Conservation (phyloP, 2,329 filamentous ascomycete species). For the Diaporthe citriasiana region DNA sequence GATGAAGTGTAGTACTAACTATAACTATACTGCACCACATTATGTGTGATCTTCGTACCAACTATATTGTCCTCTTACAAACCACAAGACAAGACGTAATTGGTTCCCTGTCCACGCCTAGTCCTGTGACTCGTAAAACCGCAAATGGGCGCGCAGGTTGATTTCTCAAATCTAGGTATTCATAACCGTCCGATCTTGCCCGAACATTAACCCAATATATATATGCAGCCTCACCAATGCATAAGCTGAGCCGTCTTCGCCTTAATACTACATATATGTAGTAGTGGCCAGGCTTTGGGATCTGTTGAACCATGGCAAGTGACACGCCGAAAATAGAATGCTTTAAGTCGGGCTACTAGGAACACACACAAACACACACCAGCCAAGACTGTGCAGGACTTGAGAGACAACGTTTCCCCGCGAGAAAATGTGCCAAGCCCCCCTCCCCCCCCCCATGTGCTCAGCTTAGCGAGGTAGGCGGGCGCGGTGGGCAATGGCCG, state of each 20-base stretch:
- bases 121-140: neutral
- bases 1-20: neutral
- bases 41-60: conserved; percentile 3
- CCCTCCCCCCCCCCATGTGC: neutral
- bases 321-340: conserved; percentile 24
- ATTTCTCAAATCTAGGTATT: neutral
- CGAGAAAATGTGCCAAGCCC: conserved; percentile 15
- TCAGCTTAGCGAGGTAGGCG: neutral
- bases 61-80: neutral
- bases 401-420: neutral
- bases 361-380: neutral
- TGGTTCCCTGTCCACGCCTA: neutral
- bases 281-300: neutral
- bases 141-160: too few species aligned
- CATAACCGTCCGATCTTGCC: neutral
- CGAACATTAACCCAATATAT: neutral
- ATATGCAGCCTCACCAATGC: neutral
- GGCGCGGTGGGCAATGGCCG: neutral
- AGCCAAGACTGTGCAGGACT: conserved; percentile 4
- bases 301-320: neutral
- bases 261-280: too few species aligned
- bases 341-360: neutral
- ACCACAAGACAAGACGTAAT: neutral
- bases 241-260: neutral
- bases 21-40: neutral